Evolutionary conservation across 1,139 yeast genomes (phyloP).

Genomic region (Hemisphaericaspora lyxosophila): DNA sequence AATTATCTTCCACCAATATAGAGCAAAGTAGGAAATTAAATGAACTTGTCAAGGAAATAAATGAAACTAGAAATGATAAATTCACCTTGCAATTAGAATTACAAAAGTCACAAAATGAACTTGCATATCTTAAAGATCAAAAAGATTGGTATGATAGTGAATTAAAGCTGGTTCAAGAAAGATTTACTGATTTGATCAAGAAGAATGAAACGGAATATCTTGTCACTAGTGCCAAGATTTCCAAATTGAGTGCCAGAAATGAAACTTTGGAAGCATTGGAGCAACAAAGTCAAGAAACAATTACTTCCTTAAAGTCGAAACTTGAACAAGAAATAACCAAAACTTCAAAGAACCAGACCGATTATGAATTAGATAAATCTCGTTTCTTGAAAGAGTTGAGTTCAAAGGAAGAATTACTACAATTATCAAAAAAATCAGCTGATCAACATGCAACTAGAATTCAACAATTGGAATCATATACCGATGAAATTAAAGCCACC

Average conservation of each 20-base stretch:
- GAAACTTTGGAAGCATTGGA: slow-evolving; percentile 24
- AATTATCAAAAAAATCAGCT: slow-evolving; percentile 55
- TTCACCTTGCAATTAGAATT: slow-evolving; percentile 44
- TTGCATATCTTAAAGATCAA: slow-evolving; percentile 34
- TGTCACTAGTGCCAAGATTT: slow-evolving; percentile 28
- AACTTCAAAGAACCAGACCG: slow-evolving; percentile 29
- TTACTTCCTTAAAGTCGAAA: slow-evolving; percentile 22
- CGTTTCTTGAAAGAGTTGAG: slow-evolving; percentile 62
- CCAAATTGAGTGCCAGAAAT: slow-evolving; percentile 27
- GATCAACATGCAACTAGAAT: slow-evolving; percentile 48
- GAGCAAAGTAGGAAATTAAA: slow-evolving; percentile 43
- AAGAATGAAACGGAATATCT: slow-evolving; percentile 40
- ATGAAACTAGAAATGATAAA: slow-evolving; percentile 36
- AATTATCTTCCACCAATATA: slow-evolving; percentile 49
- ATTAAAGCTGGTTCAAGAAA: slow-evolving; percentile 35
- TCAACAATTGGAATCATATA: slow-evolving; percentile 44
- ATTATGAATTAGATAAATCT: slow-evolving; percentile 40
- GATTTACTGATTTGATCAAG: slow-evolving; percentile 40
- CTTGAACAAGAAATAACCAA: slow-evolving; percentile 48
- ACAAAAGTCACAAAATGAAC: slow-evolving; percentile 40
- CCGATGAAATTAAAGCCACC: slow-evolving; percentile 41
- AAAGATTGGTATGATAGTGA: slow-evolving; percentile 53
- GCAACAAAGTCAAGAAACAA: slow-evolving; percentile 18
- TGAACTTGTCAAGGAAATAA: slow-evolving; percentile 37
- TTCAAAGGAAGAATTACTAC: slow-evolving; percentile 61